phyloP scores from a whole-genome alignment of 768 basidiomycete genomes.

The Astraeus odoratus region DNA sequence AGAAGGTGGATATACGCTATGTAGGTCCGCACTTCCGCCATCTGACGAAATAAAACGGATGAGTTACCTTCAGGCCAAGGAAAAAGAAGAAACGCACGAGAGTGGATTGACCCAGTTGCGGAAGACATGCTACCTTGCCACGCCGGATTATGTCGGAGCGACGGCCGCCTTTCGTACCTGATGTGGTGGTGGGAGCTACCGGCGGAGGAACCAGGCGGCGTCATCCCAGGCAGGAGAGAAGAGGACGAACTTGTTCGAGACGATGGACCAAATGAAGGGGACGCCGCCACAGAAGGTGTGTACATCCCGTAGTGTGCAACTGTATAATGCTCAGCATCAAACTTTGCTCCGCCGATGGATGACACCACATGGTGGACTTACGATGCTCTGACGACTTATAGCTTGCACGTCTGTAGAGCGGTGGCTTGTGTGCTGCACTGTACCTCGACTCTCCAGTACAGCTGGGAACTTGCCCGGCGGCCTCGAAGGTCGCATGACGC shows the following conservation, averaged over 20 bases:
- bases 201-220: constrained; percentile 30
- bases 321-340: constrained; percentile 8
- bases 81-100: constrained; percentile 31
- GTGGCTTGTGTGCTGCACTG: constrained; percentile 26
- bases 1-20: constrained; percentile 23
- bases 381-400: constrained; percentile 39
- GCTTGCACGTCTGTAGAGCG: constrained; percentile 36
- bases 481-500: constrained; percentile 33
- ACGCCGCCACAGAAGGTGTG: constrained; percentile 26
- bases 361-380: constrained; percentile 24
- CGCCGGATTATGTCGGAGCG: constrained; percentile 39
- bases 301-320: constrained; percentile 27
- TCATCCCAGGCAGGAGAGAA: constrained; percentile 37
- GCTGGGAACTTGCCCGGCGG: constrained; percentile 14
- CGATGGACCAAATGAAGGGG: constrained; percentile 32
- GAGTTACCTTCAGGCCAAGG: constrained; percentile 2
- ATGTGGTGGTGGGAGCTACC: constrained; percentile 36
- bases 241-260: constrained; percentile 48
- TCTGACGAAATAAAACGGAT: constrained; percentile 6
- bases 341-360: not conserved
- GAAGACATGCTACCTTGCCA: constrained; percentile 39
- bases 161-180: constrained; percentile 37
- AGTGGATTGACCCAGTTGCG: constrained; percentile 30
- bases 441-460: constrained; percentile 28
- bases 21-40: constrained; percentile 20